Evolutionary conservation across 2,329 filamentous ascomycete species (phyloP), one percentile per base, ranked within the genome.

Genomic region (Fusarium sp.): DNA sequence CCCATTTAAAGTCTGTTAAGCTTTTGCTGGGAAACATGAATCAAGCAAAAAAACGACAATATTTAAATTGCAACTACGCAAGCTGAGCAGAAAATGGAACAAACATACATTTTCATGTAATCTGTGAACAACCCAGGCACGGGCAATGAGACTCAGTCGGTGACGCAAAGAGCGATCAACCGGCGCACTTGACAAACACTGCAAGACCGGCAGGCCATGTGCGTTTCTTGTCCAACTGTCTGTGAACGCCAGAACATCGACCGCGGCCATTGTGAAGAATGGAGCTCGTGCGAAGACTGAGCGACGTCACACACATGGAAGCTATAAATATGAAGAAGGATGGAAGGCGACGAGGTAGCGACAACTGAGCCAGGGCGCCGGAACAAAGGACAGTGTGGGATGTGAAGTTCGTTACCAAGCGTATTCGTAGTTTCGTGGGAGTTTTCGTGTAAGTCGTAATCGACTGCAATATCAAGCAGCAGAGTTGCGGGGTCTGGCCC

Each of bases 241-340:
- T 80, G 79, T 82, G 74, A 80, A 81, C 71, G 79, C 79, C 80
- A 84, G 78, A 81, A 87, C 82, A 75, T 83, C 82, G 82, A 83
- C 83, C 79, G 86, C 81, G 80, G 87, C 87, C 87, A 89, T 89
- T 79, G 77, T 87, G 85, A 80, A 80, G 83, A 80, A 83, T 81
- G 76, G 80, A 82, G 80, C 82, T 85, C 80, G 80, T 84, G 75
- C 78, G 77, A 76, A 83, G 77, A 79, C 79, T 77, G 75, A 74
- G 74, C 73, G 80, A 77, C 81, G 80, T 82, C 81, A 83, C 79
- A 86, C 83, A 84, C 87, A 89, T 89, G 86, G 85, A 84, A 83
- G 83, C 84, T 83, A 75, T 67, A 73, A 62, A 67, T 60, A 63
- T 55, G 54, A 61, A 45, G 54, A 60, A 52, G 59, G 66, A 66